Base-by-base conservation (phyloP, 2,329 filamentous ascomycete genomes). In the Decorospora gaudefroyi region DNA sequence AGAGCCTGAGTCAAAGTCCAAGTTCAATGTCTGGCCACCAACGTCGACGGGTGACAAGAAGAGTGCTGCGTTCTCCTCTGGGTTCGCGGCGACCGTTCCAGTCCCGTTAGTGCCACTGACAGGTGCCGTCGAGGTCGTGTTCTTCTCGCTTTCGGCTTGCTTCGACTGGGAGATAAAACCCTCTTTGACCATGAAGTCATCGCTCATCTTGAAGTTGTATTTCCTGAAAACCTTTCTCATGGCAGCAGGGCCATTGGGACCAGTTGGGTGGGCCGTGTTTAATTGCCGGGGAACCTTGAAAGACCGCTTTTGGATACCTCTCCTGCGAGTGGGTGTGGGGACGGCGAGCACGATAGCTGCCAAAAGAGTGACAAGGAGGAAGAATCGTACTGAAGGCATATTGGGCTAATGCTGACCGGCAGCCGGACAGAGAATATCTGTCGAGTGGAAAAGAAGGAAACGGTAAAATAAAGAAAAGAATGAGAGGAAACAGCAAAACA, bases 1-100 rank as follows among this genome's bases (percentile, higher is more conserved):
- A 2, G 85, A 88, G 43, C 86, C 86, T n/a, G 84, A 86, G 69
- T 90, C 86, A 62, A 90, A 87, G 65, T 88, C 82, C 64, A 90
- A 72, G 61, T 83, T 81, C 44, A 90, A 60, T 4, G 76, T 78
- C 70, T 89, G 86, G 4, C 83, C 84, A 47, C 86, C 86, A 51
- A 90, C 79, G n/a, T 65, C 78, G 38, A 89, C 82, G 0, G 84
- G 84, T 0, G 83, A 80, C 9, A 91, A 77, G 60, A 88, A 91
- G 46, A 88, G 82, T 33, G 80, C 76, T 60, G 87, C 86, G 55
- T 84, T 82, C 30, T 78, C 71, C 51, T 84, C 81, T 9, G 85
- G 82, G 18, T 80, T 84, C 38, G 85, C 83, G 19, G 80, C 73
- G 38, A 88, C 87, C 27, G 78, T 69, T 33, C 85, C 85, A 22